phyloP scores from a whole-genome alignment of 1,284 basidiomycete genomes.

The Rhodotorula glutinis region DNA sequence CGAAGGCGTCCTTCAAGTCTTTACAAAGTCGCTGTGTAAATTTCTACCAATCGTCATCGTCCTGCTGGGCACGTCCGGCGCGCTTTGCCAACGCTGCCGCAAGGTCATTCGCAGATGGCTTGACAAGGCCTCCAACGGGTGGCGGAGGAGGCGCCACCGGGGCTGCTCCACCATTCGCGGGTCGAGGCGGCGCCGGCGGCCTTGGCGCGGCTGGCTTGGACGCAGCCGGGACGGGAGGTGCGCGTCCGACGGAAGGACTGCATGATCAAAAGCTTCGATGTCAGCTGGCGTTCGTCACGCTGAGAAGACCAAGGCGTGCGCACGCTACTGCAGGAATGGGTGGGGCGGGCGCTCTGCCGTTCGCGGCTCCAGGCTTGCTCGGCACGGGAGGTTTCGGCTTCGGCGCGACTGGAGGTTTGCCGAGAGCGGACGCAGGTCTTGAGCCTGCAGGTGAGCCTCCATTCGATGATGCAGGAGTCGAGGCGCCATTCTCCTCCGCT shows the following conservation, averaged over 20 bases:
- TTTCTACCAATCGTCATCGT: constrained; percentile 30
- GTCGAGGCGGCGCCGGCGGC: constrained; percentile 21
- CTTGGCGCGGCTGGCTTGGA: neutral
- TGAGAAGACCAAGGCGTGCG: too few species aligned
- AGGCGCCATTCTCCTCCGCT: constrained; percentile 28
- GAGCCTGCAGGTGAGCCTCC: constrained; percentile 20
- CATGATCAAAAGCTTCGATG: too few species aligned
- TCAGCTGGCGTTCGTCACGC: too few species aligned
- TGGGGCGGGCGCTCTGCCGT: constrained; percentile 6
- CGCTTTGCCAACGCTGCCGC: constrained; percentile 25
- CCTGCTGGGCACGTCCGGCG: constrained; percentile 18
- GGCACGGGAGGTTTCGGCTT: constrained; percentile 56
- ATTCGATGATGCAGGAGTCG: constrained; percentile 12
- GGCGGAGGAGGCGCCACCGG: neutral
- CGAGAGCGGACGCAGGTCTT: constrained; percentile 25
- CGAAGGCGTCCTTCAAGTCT: neutral
- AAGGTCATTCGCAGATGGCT: constrained; percentile 25
- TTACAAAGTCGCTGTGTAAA: neutral
- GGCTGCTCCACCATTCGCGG: neutral
- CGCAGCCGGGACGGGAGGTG: neutral
- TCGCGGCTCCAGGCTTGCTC: constrained; percentile 48
- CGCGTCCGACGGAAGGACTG: too few species aligned
- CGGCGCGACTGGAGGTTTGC: constrained; percentile 42
- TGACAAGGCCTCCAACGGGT: constrained; percentile 16
- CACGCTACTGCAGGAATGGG: neutral